Evolutionary conservation across 768 basidiomycete species (phyloP), one percentile per base, ranked within the genome.

Genomic region (Candolleomyces aberdarensis): DNA sequence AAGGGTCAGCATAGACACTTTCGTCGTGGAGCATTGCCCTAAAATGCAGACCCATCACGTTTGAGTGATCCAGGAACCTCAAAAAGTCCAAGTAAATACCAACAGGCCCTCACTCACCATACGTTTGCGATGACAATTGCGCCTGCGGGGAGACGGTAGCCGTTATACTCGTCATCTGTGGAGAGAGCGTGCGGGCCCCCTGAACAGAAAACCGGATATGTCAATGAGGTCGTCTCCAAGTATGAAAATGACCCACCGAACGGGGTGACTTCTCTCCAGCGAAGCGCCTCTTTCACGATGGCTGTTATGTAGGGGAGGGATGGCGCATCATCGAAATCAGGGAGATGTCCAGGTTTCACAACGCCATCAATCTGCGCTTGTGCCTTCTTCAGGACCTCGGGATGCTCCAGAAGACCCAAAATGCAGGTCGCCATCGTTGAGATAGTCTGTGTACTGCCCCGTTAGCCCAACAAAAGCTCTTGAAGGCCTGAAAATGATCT

Each of bases 11-110:
- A 62, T 77, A 80, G 32, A 66, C 68, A 8, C 63, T 57, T 52
- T 76, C 74, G 41, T 83, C 71, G 52, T 74, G 77, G 1, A 76
- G 71, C 55, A 82, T 74, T 1, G 75, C 74, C 80, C 80, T 80
- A 31, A 19, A 40, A n/a, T 11, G 44, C 59, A 29, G 32, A 49
- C 3, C 8, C 5, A 0, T 54, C 10, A 20, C 13, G 31, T 41
- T 36, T 7, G 11, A 36, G 36, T 36, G 8, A 8, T 11, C 11
- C 36, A 36, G 36, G 11, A 36, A 11, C 11, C 36, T 8, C 11
- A 11, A 1, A 32, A 32, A 8, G 36, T 11, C 36, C 36, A 5
- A 8, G 36, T 36, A 36, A 36, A 26, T 26, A 26, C 11, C 11
- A 5, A 44, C 36, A 17, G 44, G 2, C 39, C 17, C 10, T 17